Base-by-base conservation (phyloP, 768 basidiomycete genomes). In the Tricholoma matsutake region DNA sequence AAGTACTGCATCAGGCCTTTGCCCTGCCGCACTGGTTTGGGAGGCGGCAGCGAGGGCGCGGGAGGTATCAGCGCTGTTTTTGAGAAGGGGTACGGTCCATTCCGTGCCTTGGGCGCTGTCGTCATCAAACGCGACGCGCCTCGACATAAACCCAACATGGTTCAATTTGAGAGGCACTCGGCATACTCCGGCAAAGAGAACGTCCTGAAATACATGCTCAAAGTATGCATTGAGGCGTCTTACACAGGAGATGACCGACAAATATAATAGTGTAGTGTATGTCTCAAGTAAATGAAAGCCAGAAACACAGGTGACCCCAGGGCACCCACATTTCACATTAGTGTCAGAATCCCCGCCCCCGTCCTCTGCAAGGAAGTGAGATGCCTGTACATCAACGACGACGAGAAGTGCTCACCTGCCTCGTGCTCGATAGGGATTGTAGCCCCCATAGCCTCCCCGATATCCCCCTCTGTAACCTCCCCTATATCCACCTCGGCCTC, bases 1-100 rank as follows among this genome's bases (percentile, higher is more conserved):
- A 95, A 78, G 73, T 91, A 83, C 32, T 83, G 76, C 88, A 94
- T 91, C 57, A 94, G 80, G 43, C 91, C 91, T 75, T 86, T 89
- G 72, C 92, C 92, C 61, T 81, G 67, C 20, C 77, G 79, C 18
- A 91, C 79, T 34, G 80, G 71, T 43, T 75, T 76, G 11, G 80
- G 71, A 13, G 83, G 77, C 25, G 78, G 67, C 39, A 76, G 68
- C 52, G 77, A 68, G 8, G 83, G 78, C 28, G 78, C 71, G 0
- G 83, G 75, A 18, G 79, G 81, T 31, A 84, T 75, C 34, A 88
- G 78, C 32, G 84, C 90, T 10, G 79, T 80, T 69, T 83, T 88
- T 29, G 92, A 90, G 76, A 91, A 94, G 22, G 90, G 87, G 69
- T 94, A 94, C 28, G 73, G 60, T n/a, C 66, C 61, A 10, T 69